These are phyloP conservation scores for Plasmodium ovale DNA, from an alignment of 169 alveolate species.

Conservation along the genomic window DNA sequence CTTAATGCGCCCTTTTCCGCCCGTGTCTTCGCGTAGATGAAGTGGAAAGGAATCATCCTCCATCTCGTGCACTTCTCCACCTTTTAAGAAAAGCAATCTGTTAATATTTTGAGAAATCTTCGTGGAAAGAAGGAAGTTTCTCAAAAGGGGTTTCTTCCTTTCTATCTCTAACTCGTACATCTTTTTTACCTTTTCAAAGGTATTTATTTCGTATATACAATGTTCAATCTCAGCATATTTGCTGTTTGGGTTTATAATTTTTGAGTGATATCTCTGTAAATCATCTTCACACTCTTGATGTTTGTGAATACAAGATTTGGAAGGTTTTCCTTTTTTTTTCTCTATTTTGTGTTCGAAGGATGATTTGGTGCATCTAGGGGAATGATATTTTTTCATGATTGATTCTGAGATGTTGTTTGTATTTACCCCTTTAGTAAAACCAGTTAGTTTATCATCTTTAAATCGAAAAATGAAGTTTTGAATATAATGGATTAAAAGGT, in stretches of 20 bases:
- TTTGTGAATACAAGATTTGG: neutral
- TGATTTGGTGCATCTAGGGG: too few relatives aligned
- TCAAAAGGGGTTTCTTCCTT: conserved; percentile 8
- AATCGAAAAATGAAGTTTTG: neutral
- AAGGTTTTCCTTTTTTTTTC: too few relatives aligned
- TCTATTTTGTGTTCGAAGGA: too few relatives aligned
- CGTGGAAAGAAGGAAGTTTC: conserved; percentile 19
- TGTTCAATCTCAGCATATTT: conserved; percentile 13
- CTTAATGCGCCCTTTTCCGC: neutral
- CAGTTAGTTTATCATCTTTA: too few relatives aligned
- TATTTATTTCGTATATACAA: conserved; percentile 12
- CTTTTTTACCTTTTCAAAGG: conserved; percentile 46
- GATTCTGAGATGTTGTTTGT: too few relatives aligned
- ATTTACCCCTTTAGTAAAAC: neutral
- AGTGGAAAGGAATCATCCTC: conserved; percentile 14
- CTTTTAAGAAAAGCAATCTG: conserved; percentile 14
- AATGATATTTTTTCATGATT: too few relatives aligned
- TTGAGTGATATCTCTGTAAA: too few relatives aligned
- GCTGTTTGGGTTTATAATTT: conserved; percentile 17
- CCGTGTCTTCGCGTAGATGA: neutral
- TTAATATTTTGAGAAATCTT: conserved; percentile 11
- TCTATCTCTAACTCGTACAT: conserved; percentile 28
- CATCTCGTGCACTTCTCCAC: neutral
- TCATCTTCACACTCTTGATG: too few relatives aligned
- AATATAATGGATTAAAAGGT: conserved; percentile 31